Base-by-base conservation (phyloP, 192 early-diverging fungal genomes). In the Rhizoclosmatium sp. region DNA sequence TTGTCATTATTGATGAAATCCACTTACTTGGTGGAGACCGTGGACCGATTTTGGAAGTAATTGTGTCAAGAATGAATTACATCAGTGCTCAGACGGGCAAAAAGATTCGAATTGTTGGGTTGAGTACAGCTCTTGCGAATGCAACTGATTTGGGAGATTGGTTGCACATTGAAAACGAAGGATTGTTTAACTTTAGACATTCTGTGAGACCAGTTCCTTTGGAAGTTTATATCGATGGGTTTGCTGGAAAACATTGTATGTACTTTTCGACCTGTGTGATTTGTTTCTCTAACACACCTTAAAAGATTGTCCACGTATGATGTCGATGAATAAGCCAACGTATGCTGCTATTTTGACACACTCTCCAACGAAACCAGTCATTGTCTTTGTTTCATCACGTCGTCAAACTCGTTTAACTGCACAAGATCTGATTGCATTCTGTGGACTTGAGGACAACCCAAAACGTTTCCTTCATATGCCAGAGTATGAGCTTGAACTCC, bases 1-100 rank as follows among this genome's bases (percentile, higher is more conserved):
- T 94, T 58, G 93, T 99, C 14, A 96, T 99, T 59, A 97, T 99
- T 81, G 98, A 98, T 86, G 98, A 99, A 88, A 99, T 99, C 62
- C 97, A 99, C 82, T 85, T 98, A 69, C 89, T 99, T 14, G 97
- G 97, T 39, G 95, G 95, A 21, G 98, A 99, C 80, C 93, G 96
- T 75, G 98, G 98, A 0, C 96, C 98, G 39, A 97, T 96, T 83
- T 83, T 99, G 64, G 98, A 99, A 79, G 95, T 97, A 12, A 98
- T 99, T 84, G 96, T 99, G 4, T 96, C 96, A 19, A 91, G 98
- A 31, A 97, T 98, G 96, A 96, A 98, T 82, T 97, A 97, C 78
- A 99, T 99, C 83, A 92, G 94, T 0, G 89, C 93, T 3, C 91
- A 95, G 77, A 93, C 90, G 3, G 83, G 86, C 19, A 83, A 89